Percentiles rank a stretch among this genome's conserved stretches.
Evolutionary conservation across 768 basidiomycete genomes (phyloP).

Genomic region (Leucocoprinus sp.): DNA sequence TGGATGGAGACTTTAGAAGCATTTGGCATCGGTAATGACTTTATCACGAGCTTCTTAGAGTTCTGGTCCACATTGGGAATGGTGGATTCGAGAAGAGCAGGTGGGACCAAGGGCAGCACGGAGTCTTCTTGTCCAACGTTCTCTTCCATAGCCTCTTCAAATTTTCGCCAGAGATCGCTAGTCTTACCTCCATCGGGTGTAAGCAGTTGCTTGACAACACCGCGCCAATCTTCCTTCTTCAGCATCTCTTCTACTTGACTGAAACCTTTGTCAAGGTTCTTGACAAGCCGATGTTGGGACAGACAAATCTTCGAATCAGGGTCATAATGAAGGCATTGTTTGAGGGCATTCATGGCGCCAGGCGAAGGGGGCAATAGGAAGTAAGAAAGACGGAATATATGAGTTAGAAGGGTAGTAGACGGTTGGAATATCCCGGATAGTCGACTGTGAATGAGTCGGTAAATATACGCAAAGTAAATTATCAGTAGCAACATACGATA

Average conservation of each 20-base stretch:
- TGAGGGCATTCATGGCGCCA: constrained; percentile 63
- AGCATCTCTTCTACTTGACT: constrained; percentile 57
- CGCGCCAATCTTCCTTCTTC: constrained; percentile 59
- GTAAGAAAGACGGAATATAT: constrained; percentile 72
- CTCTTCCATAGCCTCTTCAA: constrained; percentile 55
- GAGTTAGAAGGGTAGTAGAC: constrained; percentile 55
- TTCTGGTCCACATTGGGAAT: constrained; percentile 14
- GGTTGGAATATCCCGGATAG: constrained; percentile 70
- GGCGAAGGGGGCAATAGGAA: constrained; percentile 68
- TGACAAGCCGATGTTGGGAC: constrained; percentile 64
- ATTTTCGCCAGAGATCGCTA: constrained; percentile 49
- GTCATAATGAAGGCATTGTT: constrained; percentile 90
- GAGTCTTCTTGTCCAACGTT: constrained; percentile 30
- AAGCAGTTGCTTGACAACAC: constrained; percentile 54
- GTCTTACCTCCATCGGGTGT: constrained; percentile 35
- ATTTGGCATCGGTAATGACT: constrained; percentile 41
- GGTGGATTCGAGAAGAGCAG: constrained; percentile 16
- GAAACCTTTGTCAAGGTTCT: constrained; percentile 71
- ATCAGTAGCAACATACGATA: constrained; percentile 45
- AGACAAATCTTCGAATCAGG: constrained; percentile 87
- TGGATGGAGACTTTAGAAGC: constrained; percentile 47
- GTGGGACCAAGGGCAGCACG: constrained; percentile 24
- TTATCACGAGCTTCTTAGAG: constrained; percentile 19
- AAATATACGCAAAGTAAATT: not conserved
- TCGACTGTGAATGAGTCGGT: constrained; percentile 40